Evolutionary conservation across 192 early-diverging fungal species (phyloP).

Genomic region (Umbelopsis isabellina): DNA sequence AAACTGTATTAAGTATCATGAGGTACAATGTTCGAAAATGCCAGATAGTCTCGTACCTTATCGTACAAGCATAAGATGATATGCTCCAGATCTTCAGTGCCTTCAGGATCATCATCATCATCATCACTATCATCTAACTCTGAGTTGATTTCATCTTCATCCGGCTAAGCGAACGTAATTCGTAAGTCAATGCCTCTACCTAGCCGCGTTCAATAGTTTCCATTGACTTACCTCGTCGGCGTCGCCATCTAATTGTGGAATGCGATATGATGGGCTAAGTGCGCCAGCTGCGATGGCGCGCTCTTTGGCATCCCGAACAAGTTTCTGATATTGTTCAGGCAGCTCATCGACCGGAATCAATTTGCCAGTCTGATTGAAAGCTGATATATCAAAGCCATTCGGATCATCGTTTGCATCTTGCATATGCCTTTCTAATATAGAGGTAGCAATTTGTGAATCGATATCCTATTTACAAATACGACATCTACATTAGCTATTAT

Average conservation of each 20-base stretch:
- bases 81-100: constrained; percentile 69
- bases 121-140: constrained; percentile 75
- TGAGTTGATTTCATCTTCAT: constrained; percentile 69
- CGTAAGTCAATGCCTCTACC: neutral
- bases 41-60: constrained; percentile 44
- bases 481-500: neutral
- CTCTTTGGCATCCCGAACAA: constrained; percentile 32
- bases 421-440: constrained; percentile 47
- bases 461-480: constrained; percentile 45
- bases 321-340: constrained; percentile 32
- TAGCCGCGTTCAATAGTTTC: no score
- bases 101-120: constrained; percentile 59
- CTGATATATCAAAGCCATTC: constrained; percentile 42
- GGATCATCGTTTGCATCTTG: constrained; percentile 40
- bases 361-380: constrained; percentile 14
- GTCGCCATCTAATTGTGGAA: constrained; percentile 44
- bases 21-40: neutral
- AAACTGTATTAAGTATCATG: constrained; percentile 23
- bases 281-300: constrained; percentile 36
- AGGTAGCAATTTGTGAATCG: constrained; percentile 57
- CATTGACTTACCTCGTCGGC: constrained; percentile 34
- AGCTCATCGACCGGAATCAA: constrained; percentile 26
- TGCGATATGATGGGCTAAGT: constrained; percentile 18
- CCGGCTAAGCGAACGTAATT: neutral
- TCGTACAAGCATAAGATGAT: constrained; percentile 79